These are phyloP conservation scores for Leccinum pachyderme DNA, from an alignment of 1,284 basidiomycete genomes.

Conservation along the genomic window DNA sequence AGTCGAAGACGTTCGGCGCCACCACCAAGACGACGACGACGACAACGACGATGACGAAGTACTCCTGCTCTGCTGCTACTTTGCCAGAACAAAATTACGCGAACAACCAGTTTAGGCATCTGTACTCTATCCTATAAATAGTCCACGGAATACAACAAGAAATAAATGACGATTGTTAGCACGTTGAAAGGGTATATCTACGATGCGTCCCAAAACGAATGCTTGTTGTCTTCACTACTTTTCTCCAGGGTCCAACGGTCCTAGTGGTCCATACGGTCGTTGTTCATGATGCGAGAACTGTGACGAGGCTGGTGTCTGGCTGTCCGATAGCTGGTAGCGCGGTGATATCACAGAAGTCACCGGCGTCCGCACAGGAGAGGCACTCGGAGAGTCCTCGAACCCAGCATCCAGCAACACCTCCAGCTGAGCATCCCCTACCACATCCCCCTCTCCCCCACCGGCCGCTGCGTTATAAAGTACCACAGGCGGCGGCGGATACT, in stretches of 20 bases:
- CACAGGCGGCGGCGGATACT: constrained; percentile 83
- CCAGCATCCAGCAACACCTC: constrained; percentile 88
- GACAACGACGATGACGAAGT: constrained; percentile 20
- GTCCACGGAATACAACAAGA: constrained; percentile 19
- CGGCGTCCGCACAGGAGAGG: constrained; percentile 40
- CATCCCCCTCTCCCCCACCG: constrained; percentile 42
- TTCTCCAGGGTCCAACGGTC: constrained; percentile 65
- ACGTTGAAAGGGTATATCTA: constrained; percentile 6
- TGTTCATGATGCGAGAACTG: constrained; percentile 44
- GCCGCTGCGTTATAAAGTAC: constrained; percentile 52
- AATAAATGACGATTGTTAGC: constrained; percentile 3
- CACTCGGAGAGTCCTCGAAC: constrained; percentile 59
- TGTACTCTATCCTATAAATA: neutral
- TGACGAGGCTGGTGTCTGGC: constrained; percentile 44
- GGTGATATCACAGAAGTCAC: constrained; percentile 38
- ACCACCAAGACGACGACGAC: constrained; percentile 9
- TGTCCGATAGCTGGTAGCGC: constrained; percentile 64
- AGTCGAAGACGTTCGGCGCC: neutral
- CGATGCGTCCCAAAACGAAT: constrained; percentile 11
- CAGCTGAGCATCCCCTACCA: constrained; percentile 73
- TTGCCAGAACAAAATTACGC: constrained; percentile 19
- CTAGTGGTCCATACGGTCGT: constrained; percentile 68
- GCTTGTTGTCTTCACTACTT: constrained; percentile 28
- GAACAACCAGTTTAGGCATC: constrained; percentile 7
- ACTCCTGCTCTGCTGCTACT: constrained; percentile 29